phyloP scores from a whole-genome alignment of 257 asterid species.

The Lavandula angustifolia region DNA sequence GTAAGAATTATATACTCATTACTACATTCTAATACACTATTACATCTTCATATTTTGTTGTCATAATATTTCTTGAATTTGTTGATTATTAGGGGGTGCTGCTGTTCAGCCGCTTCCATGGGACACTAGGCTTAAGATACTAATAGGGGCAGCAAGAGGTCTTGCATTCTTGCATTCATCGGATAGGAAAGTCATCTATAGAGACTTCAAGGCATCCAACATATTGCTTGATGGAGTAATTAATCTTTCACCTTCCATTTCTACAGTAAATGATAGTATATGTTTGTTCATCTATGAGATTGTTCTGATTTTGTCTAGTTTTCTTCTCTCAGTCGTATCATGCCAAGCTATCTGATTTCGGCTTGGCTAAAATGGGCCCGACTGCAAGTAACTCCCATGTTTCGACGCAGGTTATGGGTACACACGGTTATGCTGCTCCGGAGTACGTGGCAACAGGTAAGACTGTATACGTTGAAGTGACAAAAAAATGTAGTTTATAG shows the following conservation, averaged over 20 bases:
- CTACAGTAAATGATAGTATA: background rate
- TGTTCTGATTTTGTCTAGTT: constrained; percentile 19
- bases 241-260: background rate
- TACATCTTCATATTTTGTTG: background rate
- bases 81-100: constrained; percentile 55
- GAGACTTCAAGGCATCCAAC: constrained; percentile 86
- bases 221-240: constrained; percentile 76
- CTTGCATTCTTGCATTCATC: constrained; percentile 66
- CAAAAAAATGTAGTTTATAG: too few relatives aligned
- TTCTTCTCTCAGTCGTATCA: constrained; percentile 52
- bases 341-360: constrained; percentile 74
- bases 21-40: too few relatives aligned
- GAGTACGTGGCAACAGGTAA: constrained; percentile 76
- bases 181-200: constrained; percentile 58
- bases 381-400: constrained; percentile 69
- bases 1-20: constrained; percentile 42
- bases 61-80: background rate
- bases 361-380: constrained; percentile 69
- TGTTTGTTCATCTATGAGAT: background rate
- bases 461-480: too few relatives aligned
- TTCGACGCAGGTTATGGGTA: constrained; percentile 70
- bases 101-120: constrained; percentile 76
- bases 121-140: constrained; percentile 62
- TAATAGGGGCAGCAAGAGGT: constrained; percentile 73
- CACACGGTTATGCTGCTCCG: constrained; percentile 80